Evolutionary conservation across 768 basidiomycete species (phyloP), one percentile per base, ranked within the genome.

Genomic region (Galerina sulciceps): DNA sequence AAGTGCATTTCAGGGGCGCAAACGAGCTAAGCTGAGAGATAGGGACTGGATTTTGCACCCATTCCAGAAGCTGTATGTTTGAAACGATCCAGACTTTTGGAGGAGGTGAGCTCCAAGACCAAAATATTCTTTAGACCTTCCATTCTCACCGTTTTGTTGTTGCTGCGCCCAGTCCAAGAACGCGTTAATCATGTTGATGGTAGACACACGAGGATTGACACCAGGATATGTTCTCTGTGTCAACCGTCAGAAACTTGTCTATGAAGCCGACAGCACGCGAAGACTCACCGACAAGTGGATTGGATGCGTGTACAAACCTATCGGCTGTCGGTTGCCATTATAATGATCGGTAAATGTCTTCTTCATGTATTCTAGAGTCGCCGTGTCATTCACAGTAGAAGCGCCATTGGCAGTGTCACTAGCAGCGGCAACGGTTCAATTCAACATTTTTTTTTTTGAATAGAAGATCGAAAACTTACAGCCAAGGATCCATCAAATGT

Each of bases 401-500:
- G 52, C 76, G 22, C 86, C 87, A 62, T 87, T 85, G 0, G 87
- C 81, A 46, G 66, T 47, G 62, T 89, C 87, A 40, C 83, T 84
- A 38, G 34, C 51, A n/a, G 11, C 37, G 18, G 49, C 23, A 22
- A 31, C 11, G n/a, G 10, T 31, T 48, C 2, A 45, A 51, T 20
- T 59, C 15, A n/a, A 43, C 18, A 14, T 47, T 22, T 20, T 10
- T 3, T n/a, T 53, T 18, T 9, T n/a, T n/a, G n/a, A 36, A 22
- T 23, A n/a, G 5, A 20, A 53, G 31, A 41, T 40, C 38, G 52
- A 58, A 47, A 23, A 77, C 85, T 78, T 57, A 88, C 84, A 92
- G 76, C 89, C 89, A 92, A 46, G 90, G 90, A 67, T 93, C 91
- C 91, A 92, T 92, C 63, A 92, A 75, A 75, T 92, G 90, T 14